Base-by-base conservation (phyloP, 169 alveolate species). In the Eimeria praecox region DNA sequence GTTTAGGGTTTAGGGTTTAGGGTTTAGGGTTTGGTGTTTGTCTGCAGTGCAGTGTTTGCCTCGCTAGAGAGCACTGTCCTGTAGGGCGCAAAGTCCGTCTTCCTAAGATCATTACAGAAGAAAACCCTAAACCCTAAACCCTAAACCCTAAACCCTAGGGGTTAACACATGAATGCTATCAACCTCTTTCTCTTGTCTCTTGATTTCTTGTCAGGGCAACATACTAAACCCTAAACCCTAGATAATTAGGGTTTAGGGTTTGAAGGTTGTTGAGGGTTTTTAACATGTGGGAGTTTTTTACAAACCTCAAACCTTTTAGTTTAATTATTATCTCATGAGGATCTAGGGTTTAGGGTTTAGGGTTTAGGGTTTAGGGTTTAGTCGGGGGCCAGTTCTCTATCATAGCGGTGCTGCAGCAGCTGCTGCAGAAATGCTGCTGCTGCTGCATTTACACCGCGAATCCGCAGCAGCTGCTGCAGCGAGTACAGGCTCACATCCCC, bases 371-470 rank as follows among this genome's bases (percentile, higher is more conserved):
- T 75, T 42, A 75, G 66, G 89, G 89, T 46, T 78, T 78, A 78
- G 64, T 35, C 56, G 40, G 89, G 64, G 64, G 89, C 40, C 3
- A 42, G 16, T 44, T 78, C 89, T 3, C 42, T 77, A 66, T 52
- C 82, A 18, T 44, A 78, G 62, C 56, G 89, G 27, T 78, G 64
- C 89, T 44, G 42, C 89, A 78, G 64, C 66, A 78, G 89, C 64
- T 78, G 89, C 89, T 78, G 89, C 89, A 40, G 89, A 35, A 40
- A 24, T 3, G 85, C 24, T 75, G 85, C 85, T 75, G 85, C 85
- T 42, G 56, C 46, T 18, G 54, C 59, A 42, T 33, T 42, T 4
- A 75, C 85, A 1, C 85, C 85, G 12, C 56, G 85, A 33, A 75
- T 35, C 40, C 62, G 89, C 66, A 78, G 89, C 66, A 78, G 89